These are phyloP conservation scores for Tubosaeta sp. DNA, from an alignment of 768 basidiomycete genomes.

Conservation along the genomic window DNA sequence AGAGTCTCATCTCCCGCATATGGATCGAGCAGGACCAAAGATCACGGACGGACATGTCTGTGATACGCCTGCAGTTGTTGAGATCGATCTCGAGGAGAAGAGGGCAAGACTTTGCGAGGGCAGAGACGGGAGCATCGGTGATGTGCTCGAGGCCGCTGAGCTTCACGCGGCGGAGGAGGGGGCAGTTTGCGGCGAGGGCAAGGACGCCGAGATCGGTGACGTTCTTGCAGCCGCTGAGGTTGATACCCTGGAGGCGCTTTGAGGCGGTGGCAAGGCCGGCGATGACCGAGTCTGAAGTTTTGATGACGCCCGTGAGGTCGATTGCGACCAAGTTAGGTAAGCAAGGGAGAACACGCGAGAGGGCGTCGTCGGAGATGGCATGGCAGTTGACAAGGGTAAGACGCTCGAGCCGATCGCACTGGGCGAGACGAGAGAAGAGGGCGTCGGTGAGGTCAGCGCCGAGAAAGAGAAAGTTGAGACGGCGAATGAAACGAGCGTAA, in stretches of 20 bases:
- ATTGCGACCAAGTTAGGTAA: conserved; percentile 81
- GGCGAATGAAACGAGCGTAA: conserved; percentile 82
- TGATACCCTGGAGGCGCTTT: conserved; percentile 84
- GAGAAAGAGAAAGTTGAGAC: conserved; percentile 83
- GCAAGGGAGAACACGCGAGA: conserved; percentile 60
- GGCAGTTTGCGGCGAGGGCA: conserved; percentile 71
- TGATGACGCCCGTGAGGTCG: conserved; percentile 72
- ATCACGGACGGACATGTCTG: conserved; percentile 73
- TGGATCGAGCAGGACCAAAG: conserved; percentile 77
- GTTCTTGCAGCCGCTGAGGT: conserved; percentile 76
- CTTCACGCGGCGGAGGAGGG: conserved; percentile 84
- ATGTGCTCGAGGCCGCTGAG: conserved; percentile 71
- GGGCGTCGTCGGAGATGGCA: conserved; percentile 57
- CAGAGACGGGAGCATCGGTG: conserved; percentile 72
- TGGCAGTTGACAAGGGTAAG: conserved; percentile 83
- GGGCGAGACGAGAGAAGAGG: conserved; percentile 63
- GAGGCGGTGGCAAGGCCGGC: conserved; percentile 66
- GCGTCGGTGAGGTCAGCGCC: conserved; percentile 68
- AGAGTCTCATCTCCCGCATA: conserved; percentile 89
- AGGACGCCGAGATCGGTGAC: conserved; percentile 76
- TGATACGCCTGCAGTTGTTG: conserved; percentile 73
- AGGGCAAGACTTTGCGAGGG: conserved; percentile 74
- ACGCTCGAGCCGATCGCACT: conserved; percentile 80
- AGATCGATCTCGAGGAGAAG: conserved; percentile 94
- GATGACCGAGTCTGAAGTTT: conserved; percentile 69